phyloP scores from a whole-genome alignment of 495 filamentous ascomycete species.

The Cercophora newfieldiana region DNA sequence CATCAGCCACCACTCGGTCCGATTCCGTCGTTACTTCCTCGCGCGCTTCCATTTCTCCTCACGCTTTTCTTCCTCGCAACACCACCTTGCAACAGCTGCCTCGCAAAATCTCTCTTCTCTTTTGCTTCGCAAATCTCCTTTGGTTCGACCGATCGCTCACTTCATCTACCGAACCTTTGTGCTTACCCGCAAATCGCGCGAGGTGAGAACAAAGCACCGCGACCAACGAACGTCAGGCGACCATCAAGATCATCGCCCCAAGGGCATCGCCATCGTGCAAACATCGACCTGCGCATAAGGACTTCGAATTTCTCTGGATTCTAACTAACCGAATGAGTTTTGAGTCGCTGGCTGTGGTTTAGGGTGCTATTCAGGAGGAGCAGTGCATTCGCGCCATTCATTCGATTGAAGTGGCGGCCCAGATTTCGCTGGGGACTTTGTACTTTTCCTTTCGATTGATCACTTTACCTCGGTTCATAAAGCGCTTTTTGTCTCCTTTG shows the following conservation, averaged over 20 bases:
- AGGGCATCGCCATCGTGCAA: neutral
- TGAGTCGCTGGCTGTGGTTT: constrained; percentile 30
- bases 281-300: neutral
- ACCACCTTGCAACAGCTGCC: neutral
- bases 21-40: neutral
- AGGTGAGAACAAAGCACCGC: constrained; percentile 14
- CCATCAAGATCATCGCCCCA: constrained; percentile 3
- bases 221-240: neutral
- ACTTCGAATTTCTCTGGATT: constrained; percentile 10
- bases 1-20: neutral
- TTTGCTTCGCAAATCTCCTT: constrained; percentile 7
- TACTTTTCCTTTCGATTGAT: constrained; percentile 39
- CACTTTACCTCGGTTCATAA: constrained; percentile 35
- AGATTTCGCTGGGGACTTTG: constrained; percentile 36
- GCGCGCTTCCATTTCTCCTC: constrained; percentile 8
- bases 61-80: neutral
- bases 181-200: neutral
- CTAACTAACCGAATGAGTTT: constrained; percentile 27
- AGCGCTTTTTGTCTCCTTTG: constrained; percentile 43
- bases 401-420: constrained; percentile 31
- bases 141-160: neutral
- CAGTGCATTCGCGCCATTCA: constrained; percentile 28
- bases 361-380: constrained; percentile 31
- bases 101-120: neutral
- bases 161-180: neutral